phyloP scores from a whole-genome alignment of 495 filamentous ascomycete genomes.

The Aspergillus homomorphus region DNA sequence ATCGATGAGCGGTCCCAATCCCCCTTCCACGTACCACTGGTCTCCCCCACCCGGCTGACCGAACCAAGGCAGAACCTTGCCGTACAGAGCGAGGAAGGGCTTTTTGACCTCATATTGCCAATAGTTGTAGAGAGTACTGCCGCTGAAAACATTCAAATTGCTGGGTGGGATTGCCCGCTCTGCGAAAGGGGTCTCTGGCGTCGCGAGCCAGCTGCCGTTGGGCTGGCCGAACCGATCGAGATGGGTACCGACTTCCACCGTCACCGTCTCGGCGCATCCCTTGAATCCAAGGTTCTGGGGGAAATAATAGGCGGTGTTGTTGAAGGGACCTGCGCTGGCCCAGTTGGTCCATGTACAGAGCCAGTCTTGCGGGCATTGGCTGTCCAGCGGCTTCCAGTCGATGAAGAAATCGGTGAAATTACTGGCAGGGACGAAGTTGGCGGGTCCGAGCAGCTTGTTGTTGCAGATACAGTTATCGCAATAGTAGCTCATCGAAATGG shows the following conservation, averaged over 20 bases:
- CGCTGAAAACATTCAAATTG: conserved; percentile 41
- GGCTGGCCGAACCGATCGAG: conserved; percentile 56
- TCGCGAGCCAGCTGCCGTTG: conserved; percentile 42
- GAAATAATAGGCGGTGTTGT: background rate
- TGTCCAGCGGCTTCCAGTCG: background rate
- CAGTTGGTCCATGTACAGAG: conserved; percentile 1
- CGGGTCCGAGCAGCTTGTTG: background rate
- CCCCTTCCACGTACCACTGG: conserved; percentile 29
- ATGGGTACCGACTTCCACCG: background rate
- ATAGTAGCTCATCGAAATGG: background rate
- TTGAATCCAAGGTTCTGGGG: conserved; percentile 1
- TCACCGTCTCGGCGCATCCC: background rate
- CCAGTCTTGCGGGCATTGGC: background rate
- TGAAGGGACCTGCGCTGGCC: background rate
- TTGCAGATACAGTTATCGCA: conserved; percentile 4
- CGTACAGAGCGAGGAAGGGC: conserved; percentile 41
- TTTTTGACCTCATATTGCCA: conserved; percentile 50
- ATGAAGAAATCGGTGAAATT: background rate
- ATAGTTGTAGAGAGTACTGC: conserved; percentile 52
- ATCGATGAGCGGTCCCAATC: background rate
- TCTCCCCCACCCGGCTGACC: conserved; percentile 56
- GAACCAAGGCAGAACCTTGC: conserved; percentile 55
- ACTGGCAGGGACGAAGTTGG: background rate
- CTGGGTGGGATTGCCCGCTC: conserved; percentile 52
- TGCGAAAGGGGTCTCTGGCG: conserved; percentile 49